A percentile compares a stretch with the other conserved stretches of the same genome.
Evolutionary conservation across 305 asterid genomes (phyloP).

Genomic region (Petunia hybrid): DNA sequence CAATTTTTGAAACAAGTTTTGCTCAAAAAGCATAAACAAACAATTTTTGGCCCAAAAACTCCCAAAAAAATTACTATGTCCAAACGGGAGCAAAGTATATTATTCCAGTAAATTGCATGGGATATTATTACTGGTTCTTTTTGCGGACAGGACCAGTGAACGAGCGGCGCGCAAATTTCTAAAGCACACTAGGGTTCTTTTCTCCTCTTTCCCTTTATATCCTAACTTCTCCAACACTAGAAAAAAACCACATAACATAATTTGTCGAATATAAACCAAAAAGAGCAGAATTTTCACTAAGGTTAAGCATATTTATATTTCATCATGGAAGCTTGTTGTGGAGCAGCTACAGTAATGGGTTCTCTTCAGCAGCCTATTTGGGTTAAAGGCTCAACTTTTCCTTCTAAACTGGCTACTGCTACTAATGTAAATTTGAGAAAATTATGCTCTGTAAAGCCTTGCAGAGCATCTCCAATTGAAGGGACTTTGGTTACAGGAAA

Average conservation of each 20-base stretch:
- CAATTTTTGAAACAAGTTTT: no score
- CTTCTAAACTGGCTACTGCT: background rate
- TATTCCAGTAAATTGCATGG: no score
- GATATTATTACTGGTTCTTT: no score
- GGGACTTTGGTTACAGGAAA: slow-evolving; percentile 68
- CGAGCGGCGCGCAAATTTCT: slow-evolving; percentile 24
- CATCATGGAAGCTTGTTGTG: slow-evolving; percentile 39
- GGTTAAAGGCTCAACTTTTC: slow-evolving; percentile 36
- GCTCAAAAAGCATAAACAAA: no score
- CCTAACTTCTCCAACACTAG: background rate
- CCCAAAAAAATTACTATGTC: no score
- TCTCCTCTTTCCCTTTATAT: background rate
- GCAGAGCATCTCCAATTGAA: slow-evolving; percentile 60
- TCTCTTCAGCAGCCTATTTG: slow-evolving; percentile 47
- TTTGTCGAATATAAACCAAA: background rate
- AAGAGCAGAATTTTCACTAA: no score
- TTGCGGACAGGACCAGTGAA: background rate
- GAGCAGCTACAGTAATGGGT: slow-evolving; percentile 41
- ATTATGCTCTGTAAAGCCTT: slow-evolving; percentile 52
- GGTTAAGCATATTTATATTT: background rate
- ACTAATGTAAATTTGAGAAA: slow-evolving; percentile 41
- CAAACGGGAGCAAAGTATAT: no score
- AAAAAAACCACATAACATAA: background rate
- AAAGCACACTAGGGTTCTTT: slow-evolving; percentile 32
- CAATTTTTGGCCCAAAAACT: no score